Percentiles rank a stretch among this genome's conserved stretches.
phyloP scores from a whole-genome alignment of 2,329 filamentous ascomycete genomes.

The Tolypocladium ovalisporum region DNA sequence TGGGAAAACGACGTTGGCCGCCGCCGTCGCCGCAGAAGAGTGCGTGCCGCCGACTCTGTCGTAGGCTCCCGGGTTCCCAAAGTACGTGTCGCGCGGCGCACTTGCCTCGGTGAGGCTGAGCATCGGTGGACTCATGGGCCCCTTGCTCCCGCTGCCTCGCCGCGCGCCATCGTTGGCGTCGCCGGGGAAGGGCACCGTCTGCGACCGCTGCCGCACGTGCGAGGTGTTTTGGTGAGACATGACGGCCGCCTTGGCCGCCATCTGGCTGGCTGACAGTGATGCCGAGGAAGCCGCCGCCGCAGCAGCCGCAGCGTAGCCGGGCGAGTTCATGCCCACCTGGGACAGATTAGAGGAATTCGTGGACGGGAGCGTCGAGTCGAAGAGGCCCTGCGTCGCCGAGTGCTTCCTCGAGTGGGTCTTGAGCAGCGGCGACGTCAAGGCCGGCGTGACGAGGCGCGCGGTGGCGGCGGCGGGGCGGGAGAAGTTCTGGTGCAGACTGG shows the following conservation, averaged over 20 bases:
- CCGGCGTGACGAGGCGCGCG: conserved; percentile 16
- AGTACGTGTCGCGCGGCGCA: conserved; percentile 44
- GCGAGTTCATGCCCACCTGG: conserved; percentile 31
- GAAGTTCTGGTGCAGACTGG: conserved; percentile 42
- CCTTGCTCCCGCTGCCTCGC: conserved; percentile 32
- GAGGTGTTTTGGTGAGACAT: conserved; percentile 47
- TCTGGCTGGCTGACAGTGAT: conserved; percentile 55
- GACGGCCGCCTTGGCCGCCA: conserved; percentile 68
- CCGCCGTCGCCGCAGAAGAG: conserved; percentile 52
- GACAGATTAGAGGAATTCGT: conserved; percentile 44
- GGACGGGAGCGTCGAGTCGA: conserved; percentile 62
- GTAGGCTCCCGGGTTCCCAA: conserved; percentile 38
- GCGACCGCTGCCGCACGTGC: conserved; percentile 57
- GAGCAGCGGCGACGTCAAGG: conserved; percentile 17
- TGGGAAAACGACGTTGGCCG: conserved; percentile 63
- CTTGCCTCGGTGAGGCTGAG: conserved; percentile 56
- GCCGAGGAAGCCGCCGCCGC: conserved; percentile 12
- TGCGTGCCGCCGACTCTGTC: conserved; percentile 45
- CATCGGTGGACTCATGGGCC: conserved; percentile 49
- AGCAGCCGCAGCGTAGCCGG: conserved; percentile 24
- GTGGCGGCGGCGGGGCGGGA: conserved; percentile 38
- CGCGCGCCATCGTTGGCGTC: conserved; percentile 32
- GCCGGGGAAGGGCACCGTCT: conserved; percentile 54
- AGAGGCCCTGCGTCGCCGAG: conserved; percentile 65
- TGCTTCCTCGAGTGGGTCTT: conserved; percentile 49